Evolutionary conservation across 1,284 basidiomycete species (phyloP), one percentile per base, ranked within the genome.

Genomic region (Papiliotrema flavescens): DNA sequence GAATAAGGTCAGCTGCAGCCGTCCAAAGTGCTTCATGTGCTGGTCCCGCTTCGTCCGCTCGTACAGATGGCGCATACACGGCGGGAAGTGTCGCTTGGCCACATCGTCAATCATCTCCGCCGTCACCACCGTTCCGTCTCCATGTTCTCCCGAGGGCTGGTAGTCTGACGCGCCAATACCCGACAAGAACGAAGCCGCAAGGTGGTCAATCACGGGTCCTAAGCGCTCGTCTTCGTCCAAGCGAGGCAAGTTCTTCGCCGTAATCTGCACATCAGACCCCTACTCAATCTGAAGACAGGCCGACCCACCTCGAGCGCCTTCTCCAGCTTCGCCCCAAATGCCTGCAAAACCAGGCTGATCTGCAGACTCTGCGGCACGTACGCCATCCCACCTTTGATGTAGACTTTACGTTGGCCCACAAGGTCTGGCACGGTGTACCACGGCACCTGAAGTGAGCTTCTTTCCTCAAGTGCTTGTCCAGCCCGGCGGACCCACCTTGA

Each of bases 371-470:
- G 81, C 8, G 91, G 89, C 8, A 99, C 92, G 69, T 90, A 98
- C 17, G 96, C 96, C 80, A 86, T 87, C 1, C 96, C 96, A 11
- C 78, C 81, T 56, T 81, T 82, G 43, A 99, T 79, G 59, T 89
- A 85, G 1, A 98, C 90, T 51, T 81, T 82, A n/a, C 96, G 81
- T 69, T 83, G 85, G 61, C 88, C 88, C 7, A 99, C 86, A 3
- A 99, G 82, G 71, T 98, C 93, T 2, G 91, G 90, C 2, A 98
- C 95, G 51, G 87, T 85, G 4, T 87, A 92, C 96, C 96, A 99
- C 20, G 79, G 79, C 3, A 83, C 81, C 78, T 80, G 53, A 14
- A 8, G 24, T 35, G 13, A 19, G 53, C 17, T 11, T 22, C 35
- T n/a, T n/a, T n/a, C n/a, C n/a, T n/a, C n/a, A n/a, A 20, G 20